Evolutionary conservation across 1,139 yeast genomes (phyloP).

Genomic region (Taphrina communis): DNA sequence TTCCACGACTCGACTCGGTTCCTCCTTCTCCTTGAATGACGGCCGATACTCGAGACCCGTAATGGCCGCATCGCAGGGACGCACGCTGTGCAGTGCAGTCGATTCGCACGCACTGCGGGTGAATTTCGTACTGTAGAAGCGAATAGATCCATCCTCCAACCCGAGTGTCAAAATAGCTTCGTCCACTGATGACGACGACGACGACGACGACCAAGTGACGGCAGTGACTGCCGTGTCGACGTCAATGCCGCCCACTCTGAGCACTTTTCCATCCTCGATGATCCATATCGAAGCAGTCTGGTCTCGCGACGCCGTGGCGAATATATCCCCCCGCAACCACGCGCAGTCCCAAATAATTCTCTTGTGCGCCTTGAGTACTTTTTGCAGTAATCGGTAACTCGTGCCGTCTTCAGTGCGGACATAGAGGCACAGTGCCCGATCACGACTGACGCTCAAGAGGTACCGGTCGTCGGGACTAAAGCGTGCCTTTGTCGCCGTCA

Average conservation of each 20-base stretch:
- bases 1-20: slow-evolving; percentile 43
- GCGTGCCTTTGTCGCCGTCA: slow-evolving; percentile 81
- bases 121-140: background rate
- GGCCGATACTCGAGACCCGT: slow-evolving; percentile 65
- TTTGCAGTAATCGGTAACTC: slow-evolving; percentile 51
- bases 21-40: background rate
- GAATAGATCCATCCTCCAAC: slow-evolving; percentile 66
- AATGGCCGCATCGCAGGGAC: slow-evolving; percentile 55
- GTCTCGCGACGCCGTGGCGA: slow-evolving; percentile 89
- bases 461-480: slow-evolving; percentile 77
- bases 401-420: slow-evolving; percentile 56
- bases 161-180: slow-evolving; percentile 66
- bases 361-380: slow-evolving; percentile 73
- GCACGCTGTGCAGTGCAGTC: slow-evolving; percentile 57
- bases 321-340: slow-evolving; percentile 68
- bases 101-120: background rate
- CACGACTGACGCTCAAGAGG: slow-evolving; percentile 84
- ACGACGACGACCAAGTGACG: slow-evolving; percentile 48
- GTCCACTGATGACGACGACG: slow-evolving; percentile 45
- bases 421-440: slow-evolving; percentile 86
- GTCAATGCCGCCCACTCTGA: slow-evolving; percentile 48
- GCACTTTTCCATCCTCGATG: slow-evolving; percentile 47
- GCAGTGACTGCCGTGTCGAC: slow-evolving; percentile 80
- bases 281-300: slow-evolving; percentile 77
- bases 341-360: slow-evolving; percentile 96